Conservation (phyloP, 148 eudicot species). For the Chenopodium quinoa region DNA sequence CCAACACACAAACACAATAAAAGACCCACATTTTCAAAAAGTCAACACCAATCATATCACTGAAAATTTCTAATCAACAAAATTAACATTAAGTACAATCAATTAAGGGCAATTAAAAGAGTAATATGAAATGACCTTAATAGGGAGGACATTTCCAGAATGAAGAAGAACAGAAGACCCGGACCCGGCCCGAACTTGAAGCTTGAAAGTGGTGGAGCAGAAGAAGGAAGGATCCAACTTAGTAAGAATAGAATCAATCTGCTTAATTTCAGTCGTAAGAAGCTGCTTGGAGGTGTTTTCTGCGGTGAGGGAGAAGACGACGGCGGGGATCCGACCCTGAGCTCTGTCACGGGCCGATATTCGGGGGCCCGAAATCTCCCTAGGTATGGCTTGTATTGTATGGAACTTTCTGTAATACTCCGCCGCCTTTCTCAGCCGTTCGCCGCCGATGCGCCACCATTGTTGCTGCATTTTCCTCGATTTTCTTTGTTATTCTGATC, state of each 20-base stretch:
- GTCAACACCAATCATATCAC: too few species aligned
- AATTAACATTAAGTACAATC: neutral
- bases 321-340: conserved; percentile 88
- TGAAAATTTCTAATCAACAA: too few species aligned
- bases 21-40: too few species aligned
- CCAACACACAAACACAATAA: conserved; percentile 2
- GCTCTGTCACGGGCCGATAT: conserved; percentile 63
- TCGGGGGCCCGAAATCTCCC: conserved; percentile 61
- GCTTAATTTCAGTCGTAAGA: conserved; percentile 68
- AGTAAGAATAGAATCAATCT: conserved; percentile 68
- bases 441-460: conserved; percentile 61
- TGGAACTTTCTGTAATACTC: conserved; percentile 41
- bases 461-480: conserved; percentile 41
- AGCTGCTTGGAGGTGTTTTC: conserved; percentile 47
- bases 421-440: conserved; percentile 26
- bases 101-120: neutral
- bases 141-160: conserved; percentile 68
- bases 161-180: conserved; percentile 68
- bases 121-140: conserved; percentile 39
- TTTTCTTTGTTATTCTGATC: too few species aligned
- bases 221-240: conserved; percentile 55
- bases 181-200: conserved; percentile 83
- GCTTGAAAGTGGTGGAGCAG: conserved; percentile 73
- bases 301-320: conserved; percentile 47
- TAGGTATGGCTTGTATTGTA: conserved; percentile 86